Conservation (phyloP, 768 basidiomycete species). For the Tricholoma matsutake region DNA sequence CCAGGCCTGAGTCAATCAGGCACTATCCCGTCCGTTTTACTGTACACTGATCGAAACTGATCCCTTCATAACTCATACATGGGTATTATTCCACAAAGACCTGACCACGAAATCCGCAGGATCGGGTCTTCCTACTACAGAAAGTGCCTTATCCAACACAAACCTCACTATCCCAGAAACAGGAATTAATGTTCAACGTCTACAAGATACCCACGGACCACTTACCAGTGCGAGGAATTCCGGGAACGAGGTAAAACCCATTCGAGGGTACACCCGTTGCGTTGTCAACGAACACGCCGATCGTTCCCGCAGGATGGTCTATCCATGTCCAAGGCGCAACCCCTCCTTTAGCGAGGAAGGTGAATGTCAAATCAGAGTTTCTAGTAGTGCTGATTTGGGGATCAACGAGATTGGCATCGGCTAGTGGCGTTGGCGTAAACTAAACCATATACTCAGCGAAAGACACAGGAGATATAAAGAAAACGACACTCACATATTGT, state of each 20-base stretch:
- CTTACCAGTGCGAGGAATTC: constrained; percentile 48
- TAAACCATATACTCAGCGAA: constrained; percentile 15
- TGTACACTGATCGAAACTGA: no score
- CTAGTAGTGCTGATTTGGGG: constrained; percentile 41
- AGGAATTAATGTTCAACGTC: neutral
- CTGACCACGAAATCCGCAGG: constrained; percentile 46
- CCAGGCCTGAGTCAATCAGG: no score
- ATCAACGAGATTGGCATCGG: constrained; percentile 43
- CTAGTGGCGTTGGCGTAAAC: constrained; percentile 53
- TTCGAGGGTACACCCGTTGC: constrained; percentile 41
- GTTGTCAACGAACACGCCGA: constrained; percentile 49
- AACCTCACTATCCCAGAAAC: constrained; percentile 35
- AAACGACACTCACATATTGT: constrained; percentile 40
- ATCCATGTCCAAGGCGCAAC: constrained; percentile 60
- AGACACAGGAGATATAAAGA: neutral
- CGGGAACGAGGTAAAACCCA: constrained; percentile 57
- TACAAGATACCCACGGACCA: neutral
- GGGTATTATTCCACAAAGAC: constrained; percentile 54
- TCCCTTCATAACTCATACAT: constrained; percentile 12
- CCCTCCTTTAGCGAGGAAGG: constrained; percentile 49
- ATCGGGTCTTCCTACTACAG: constrained; percentile 33
- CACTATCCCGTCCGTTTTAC: no score
- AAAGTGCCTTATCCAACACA: constrained; percentile 36
- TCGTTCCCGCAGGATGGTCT: constrained; percentile 54
- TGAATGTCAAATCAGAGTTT: constrained; percentile 40